phyloP scores from a whole-genome alignment of 2,329 filamentous ascomycete species.

The Microcyclospora tardicrescens region DNA sequence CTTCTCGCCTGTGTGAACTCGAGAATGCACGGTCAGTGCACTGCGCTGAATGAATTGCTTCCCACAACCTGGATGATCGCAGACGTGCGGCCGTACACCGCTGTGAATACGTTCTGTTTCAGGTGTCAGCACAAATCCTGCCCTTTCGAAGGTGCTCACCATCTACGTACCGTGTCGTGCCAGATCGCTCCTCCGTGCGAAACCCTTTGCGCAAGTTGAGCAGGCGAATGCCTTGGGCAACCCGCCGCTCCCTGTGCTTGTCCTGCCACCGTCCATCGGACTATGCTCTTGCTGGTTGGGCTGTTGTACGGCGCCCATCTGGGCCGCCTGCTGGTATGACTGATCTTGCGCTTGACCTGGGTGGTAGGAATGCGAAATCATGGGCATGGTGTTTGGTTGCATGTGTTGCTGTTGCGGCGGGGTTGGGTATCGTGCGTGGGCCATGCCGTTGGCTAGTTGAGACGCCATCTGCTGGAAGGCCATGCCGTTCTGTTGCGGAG shows the following conservation, averaged over 20 bases:
- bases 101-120: slow-evolving; percentile 81
- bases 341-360: slow-evolving; percentile 35
- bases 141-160: background rate
- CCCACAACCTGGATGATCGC: slow-evolving; percentile 75
- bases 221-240: slow-evolving; percentile 73
- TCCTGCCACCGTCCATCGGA: slow-evolving; percentile 21
- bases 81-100: slow-evolving; percentile 80
- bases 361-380: slow-evolving; percentile 44
- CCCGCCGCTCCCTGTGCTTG: slow-evolving; percentile 32
- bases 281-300: slow-evolving; percentile 24
- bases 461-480: slow-evolving; percentile 35
- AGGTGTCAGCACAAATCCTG: slow-evolving; percentile 19
- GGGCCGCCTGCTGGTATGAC: slow-evolving; percentile 27
- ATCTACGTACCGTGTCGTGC: slow-evolving; percentile 70
- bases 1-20: slow-evolving; percentile 95
- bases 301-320: slow-evolving; percentile 20
- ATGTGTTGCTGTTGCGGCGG: slow-evolving; percentile 28
- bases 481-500: slow-evolving; percentile 38
- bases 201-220: slow-evolving; percentile 78
- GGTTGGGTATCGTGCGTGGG: slow-evolving; percentile 34
- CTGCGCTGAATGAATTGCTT: slow-evolving; percentile 97
- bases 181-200: slow-evolving; percentile 85
- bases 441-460: slow-evolving; percentile 37
- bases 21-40: slow-evolving; percentile 84
- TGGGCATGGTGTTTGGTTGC: slow-evolving; percentile 34